Evolutionary conservation across 164 flowering plant genomes (phyloP), one percentile per base, ranked within the genome.

Genomic region (Malania oleifera): DNA sequence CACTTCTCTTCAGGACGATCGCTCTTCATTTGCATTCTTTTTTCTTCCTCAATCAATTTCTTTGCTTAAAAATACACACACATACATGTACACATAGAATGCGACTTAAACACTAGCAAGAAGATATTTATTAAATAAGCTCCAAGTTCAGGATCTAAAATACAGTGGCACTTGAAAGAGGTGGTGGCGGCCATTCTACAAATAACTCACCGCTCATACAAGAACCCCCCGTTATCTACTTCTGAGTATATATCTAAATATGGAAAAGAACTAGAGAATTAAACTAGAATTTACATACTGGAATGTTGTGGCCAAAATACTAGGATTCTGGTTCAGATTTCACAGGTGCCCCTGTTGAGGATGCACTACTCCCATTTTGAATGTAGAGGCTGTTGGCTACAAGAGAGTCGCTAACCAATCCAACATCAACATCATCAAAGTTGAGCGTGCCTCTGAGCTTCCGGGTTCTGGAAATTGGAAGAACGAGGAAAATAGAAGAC

Each of bases 361-460:
- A 61, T 19, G 62, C 72, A 50, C 70, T 62, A 50, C 70, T 84
- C 20, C 84, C 86, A 68, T 82, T 87, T 57, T 82, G 91, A 57
- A 83, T 70, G 68, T 76, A 70, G 37, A 95, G 93, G 75, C 85
- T 82, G 67, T 80, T 81, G n/a, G 89, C 85, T 28, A 95, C 95
- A 71, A 87, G 67, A 19, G 97, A 78, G 72, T 91, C 99, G 48
- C 89, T 85, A 1, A 91, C 93, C 75, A 91, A 69, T 31, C 91
- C 97, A 41, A 70, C 87, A 60, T 84, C 89, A 20, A 49, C 76
- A 28, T 79, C 81, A 26, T 92, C 96, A 43, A 85, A 91, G 61
- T 83, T 84, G 41, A 90, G 88, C 11, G 75, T 46, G 25, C 80
- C 83, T 69, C 81, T 81, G 47, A 83, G 53, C 76, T 81, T 87